Evolutionary conservation across 192 early-diverging fungal genomes (phyloP).

Genomic region (Dissophora ornata): DNA sequence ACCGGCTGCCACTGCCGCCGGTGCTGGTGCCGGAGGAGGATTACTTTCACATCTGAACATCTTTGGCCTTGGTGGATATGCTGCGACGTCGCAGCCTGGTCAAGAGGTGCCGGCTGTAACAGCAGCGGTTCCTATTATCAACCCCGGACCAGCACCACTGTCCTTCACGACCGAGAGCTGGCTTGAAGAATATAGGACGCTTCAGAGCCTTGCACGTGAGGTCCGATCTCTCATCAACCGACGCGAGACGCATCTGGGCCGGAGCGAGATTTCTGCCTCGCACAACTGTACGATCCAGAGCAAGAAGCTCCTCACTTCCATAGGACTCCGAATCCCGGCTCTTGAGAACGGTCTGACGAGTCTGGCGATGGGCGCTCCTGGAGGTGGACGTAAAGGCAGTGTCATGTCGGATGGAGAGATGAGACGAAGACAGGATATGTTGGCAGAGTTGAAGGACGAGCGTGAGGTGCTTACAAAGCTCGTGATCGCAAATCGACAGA

Average conservation of each 20-base stretch:
- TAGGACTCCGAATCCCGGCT: slow-evolving; percentile 59
- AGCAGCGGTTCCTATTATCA: slow-evolving; percentile 1
- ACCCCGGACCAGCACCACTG: slow-evolving; percentile 25
- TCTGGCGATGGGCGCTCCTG: slow-evolving; percentile 58
- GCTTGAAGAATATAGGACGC: slow-evolving; percentile 78
- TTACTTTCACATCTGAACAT: slow-evolving; percentile 48
- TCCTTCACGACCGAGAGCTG: slow-evolving; percentile 79
- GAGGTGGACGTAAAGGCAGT: slow-evolving; percentile 53
- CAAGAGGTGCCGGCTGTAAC: slow-evolving; percentile 1
- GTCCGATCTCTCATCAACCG: slow-evolving; percentile 78
- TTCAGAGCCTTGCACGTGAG: slow-evolving; percentile 73
- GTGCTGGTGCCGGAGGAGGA: slow-evolving; percentile 18
- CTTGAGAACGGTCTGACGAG: slow-evolving; percentile 66
- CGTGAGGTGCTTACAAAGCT: slow-evolving; percentile 70
- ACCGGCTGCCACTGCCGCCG: neutral
- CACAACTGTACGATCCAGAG: slow-evolving; percentile 85
- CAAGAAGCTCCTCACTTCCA: slow-evolving; percentile 70
- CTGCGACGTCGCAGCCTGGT: neutral
- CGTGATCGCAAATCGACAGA: slow-evolving; percentile 64
- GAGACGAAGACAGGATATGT: slow-evolving; percentile 81
- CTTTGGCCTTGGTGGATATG: slow-evolving; percentile 47
- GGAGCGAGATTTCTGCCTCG: slow-evolving; percentile 79
- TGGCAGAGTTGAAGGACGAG: slow-evolving; percentile 79
- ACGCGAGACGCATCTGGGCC: slow-evolving; percentile 77
- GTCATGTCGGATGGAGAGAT: slow-evolving; percentile 79